Evolutionary conservation across 208 protist genomes (phyloP), one percentile per base, ranked within the genome.

Genomic region (Crithidia brevicula): DNA sequence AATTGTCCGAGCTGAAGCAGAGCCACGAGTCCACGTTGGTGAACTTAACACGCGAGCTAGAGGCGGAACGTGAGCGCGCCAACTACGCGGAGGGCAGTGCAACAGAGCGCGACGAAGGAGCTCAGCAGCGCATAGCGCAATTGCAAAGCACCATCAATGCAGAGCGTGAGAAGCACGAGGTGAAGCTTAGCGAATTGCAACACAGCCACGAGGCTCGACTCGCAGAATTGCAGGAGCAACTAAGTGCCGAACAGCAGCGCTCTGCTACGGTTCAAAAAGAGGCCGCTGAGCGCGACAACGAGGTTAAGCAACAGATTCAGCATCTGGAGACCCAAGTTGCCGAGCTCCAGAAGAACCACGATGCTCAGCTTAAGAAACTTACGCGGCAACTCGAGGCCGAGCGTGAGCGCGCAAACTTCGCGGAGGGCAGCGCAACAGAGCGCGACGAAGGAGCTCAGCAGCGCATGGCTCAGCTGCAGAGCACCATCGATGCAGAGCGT

Each of bases 21-120:
- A 11, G 18, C 23, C 45, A 65, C 23, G 53, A 43, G 4, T 15
- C 13, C 3, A 3, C 62, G 40, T 18, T 78, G 5, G 46, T 61
- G 38, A n/a, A 72, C 65, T 43, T 78, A 28, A n/a, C 46, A 43
- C 25, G 67, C 33, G 49, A 67, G 63, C 50, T 75, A 1, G 74
- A 73, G 49, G 34, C 15, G 11, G 50, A 62, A 59, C 47, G 64
- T 4, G 46, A 57, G 31, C 51, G 51, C 16, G 51, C 51, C 16
- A 42, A 78, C 33, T 28, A 50, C 43, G 64, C 61, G 34, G 62
- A 62, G 36, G 68, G 53, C 33, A 66, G 23, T 18, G 66, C 38
- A 30, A 43, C 46, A 5, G 33, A 66, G 30, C 45, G 60, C n/a
- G 51, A 74, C 20, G 34, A 15, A 1, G 51, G 56, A 15, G 49